Evolutionary conservation across 768 basidiomycete genomes (phyloP).

Genomic region (Xanthoconium stramineum): DNA sequence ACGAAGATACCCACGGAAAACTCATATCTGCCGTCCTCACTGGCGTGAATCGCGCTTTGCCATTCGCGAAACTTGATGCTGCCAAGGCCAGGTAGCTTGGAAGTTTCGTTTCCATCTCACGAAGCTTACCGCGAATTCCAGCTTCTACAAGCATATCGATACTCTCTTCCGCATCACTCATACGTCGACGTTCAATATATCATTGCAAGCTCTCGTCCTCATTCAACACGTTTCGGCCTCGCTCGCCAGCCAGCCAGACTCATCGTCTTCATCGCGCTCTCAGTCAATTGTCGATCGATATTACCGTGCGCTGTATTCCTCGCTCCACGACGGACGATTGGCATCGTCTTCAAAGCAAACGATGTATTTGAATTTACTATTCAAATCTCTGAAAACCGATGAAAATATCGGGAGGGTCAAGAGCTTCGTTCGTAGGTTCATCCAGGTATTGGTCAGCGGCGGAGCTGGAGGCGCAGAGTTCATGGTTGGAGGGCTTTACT

Average conservation of each 20-base stretch:
- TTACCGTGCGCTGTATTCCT: constrained; percentile 86
- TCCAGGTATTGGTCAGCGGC: constrained; percentile 73
- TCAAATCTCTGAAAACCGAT: constrained; percentile 83
- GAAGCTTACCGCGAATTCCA: constrained; percentile 27
- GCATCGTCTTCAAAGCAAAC: constrained; percentile 87
- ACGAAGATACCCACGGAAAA: constrained; percentile 73
- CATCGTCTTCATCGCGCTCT: constrained; percentile 37
- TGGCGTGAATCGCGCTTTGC: constrained; percentile 92
- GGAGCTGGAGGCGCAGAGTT: constrained; percentile 81
- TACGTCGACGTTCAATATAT: constrained; percentile 94
- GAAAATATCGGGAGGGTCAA: constrained; percentile 57
- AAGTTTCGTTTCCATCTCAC: not conserved
- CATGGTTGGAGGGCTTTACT: constrained; percentile 80
- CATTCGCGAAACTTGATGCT: constrained; percentile 82
- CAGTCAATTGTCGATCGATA: constrained; percentile 61
- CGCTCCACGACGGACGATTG: constrained; percentile 79
- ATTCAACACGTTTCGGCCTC: constrained; percentile 79
- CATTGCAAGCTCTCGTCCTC: constrained; percentile 85
- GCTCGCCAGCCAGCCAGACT: constrained; percentile 40
- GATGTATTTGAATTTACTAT: constrained; percentile 92
- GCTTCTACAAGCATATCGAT: constrained; percentile 83
- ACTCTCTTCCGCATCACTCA: constrained; percentile 95
- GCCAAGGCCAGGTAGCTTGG: constrained; percentile 56
- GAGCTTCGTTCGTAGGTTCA: constrained; percentile 78
- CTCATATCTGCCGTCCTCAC: constrained; percentile 88